Evolutionary conservation across 345 rosid species (phyloP).

Genomic region (Anacardium occidentale): DNA sequence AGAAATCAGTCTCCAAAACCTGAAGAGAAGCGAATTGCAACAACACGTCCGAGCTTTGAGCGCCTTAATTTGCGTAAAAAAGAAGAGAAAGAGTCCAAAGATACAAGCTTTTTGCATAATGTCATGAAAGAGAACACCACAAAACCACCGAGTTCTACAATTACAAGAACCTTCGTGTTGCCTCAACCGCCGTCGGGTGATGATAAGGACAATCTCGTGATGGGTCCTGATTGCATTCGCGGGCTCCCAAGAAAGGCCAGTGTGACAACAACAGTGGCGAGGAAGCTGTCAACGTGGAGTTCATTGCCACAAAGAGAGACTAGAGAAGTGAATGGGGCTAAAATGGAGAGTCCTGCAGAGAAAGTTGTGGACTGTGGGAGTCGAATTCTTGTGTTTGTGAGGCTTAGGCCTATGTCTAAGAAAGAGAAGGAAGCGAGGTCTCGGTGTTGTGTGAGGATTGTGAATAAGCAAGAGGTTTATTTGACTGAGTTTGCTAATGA

Average conservation of each 20-base stretch:
- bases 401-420: constrained; percentile 92
- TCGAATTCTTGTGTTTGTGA: constrained; percentile 77
- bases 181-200: constrained; percentile 52
- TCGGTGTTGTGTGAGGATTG: constrained; percentile 73
- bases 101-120: constrained; percentile 27
- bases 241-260: constrained; percentile 52
- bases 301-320: constrained; percentile 28
- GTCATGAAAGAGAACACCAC: constrained; percentile 49
- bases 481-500: constrained; percentile 79
- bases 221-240: constrained; percentile 50
- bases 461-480: constrained; percentile 78
- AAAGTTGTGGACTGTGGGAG: constrained; percentile 34
- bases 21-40: constrained; percentile 44
- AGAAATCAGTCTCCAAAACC: constrained; percentile 48
- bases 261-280: constrained; percentile 40
- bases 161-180: constrained; percentile 46
- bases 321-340: constrained; percentile 38
- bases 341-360: constrained; percentile 36
- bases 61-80: constrained; percentile 45
- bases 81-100: constrained; percentile 37
- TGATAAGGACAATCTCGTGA: constrained; percentile 61
- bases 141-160: constrained; percentile 32
- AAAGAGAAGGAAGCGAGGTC: constrained; percentile 85
- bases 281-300: constrained; percentile 69
- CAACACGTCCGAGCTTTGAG: constrained; percentile 58